phyloP scores from a whole-genome alignment of 805 yeast species.

The Hanseniaspora mollemarum region DNA sequence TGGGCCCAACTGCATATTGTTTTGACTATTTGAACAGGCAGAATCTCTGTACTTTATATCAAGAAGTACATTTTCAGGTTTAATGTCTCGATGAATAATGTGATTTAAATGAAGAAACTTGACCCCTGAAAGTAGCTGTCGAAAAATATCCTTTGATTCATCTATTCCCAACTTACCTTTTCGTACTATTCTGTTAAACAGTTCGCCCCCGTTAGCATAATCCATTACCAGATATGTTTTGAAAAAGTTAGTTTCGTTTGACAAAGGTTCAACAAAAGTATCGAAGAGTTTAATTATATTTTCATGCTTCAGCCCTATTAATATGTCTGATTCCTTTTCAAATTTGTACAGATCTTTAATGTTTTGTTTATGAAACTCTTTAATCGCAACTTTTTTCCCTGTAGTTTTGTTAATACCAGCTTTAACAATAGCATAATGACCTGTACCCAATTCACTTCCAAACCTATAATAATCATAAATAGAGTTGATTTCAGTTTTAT shows the following conservation, averaged over 20 bases:
- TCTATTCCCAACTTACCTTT: slow-evolving; percentile 50
- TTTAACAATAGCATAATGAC: slow-evolving; percentile 73
- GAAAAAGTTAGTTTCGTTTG: slow-evolving; percentile 29
- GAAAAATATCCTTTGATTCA: slow-evolving; percentile 52
- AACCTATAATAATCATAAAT: slow-evolving; percentile 43
- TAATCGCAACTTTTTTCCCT: slow-evolving; percentile 59
- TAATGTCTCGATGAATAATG: slow-evolving; percentile 67
- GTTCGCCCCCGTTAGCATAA: slow-evolving; percentile 62
- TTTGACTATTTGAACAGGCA: slow-evolving; percentile 16
- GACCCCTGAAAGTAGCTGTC: slow-evolving; percentile 55
- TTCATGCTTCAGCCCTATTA: slow-evolving; percentile 55
- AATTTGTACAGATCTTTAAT: slow-evolving; percentile 33
- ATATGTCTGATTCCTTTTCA: slow-evolving; percentile 47
- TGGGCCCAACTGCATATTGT: slow-evolving; percentile 31
- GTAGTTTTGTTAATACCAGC: slow-evolving; percentile 49
- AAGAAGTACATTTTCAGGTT: slow-evolving; percentile 60
- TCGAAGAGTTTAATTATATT: slow-evolving; percentile 58
- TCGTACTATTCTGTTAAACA: slow-evolving; percentile 58
- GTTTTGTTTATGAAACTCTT: slow-evolving; percentile 53
- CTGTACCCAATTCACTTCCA: slow-evolving; percentile 56
- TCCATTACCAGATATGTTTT: slow-evolving; percentile 54
- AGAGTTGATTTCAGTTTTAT: slow-evolving; percentile 25
- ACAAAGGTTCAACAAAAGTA: slow-evolving; percentile 45
- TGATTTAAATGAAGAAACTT: slow-evolving; percentile 55
- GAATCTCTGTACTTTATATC: slow-evolving; percentile 37